Base-by-base conservation (phyloP, 2,329 filamentous ascomycete genomes). In the Aspergillus caelatus region DNA sequence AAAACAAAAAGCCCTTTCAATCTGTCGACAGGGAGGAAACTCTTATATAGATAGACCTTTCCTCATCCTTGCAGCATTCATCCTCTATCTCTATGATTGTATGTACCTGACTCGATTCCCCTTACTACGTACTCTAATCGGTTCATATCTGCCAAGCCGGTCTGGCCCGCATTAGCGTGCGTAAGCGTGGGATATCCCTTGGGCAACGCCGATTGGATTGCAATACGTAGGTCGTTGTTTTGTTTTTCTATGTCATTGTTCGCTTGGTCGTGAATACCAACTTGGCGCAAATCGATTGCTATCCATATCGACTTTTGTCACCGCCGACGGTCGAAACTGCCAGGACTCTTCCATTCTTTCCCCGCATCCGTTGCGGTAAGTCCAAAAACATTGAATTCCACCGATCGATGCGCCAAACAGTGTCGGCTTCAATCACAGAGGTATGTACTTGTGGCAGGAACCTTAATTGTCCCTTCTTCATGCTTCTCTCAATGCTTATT, bases 151-250 rank as follows among this genome's bases (percentile, higher is more conserved):
- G 62, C 64, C 64, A 66, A 62, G 66, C 55, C 59, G 55, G 61
- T 52, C 61, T 56, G 61, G 61, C 57, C 64, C 60, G 56, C 50
- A 19, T 60, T 64, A 67, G 60, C 58, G 61, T 62, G 62, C 61
- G 53, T 63, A 62, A 67, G 66, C 39, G 64, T 58, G 52, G 56
- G 55, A 50, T 57, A 66, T 69, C 67, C 36, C 67, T 68, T 65
- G 64, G 67, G 67, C 67, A 69, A 69, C 67, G 67, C 60, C 28
- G 16, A 30, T 36, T 46, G 58, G 28, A 34, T 28, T 12, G 52
- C 30, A 28, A 50, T 19, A 5, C 50, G 34, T 57, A 50, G 50
- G 28, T 32, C 45, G 32, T 30, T 62, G 46, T 62, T 61, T 55
- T 66, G 62, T 65, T 63, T 30, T 52, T n/a, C 26, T 52, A n/a